A percentile compares a stretch with the other conserved stretches of the same genome.
phyloP scores from a whole-genome alignment of 768 basidiomycete genomes.

The Sarcodon aspratus region DNA sequence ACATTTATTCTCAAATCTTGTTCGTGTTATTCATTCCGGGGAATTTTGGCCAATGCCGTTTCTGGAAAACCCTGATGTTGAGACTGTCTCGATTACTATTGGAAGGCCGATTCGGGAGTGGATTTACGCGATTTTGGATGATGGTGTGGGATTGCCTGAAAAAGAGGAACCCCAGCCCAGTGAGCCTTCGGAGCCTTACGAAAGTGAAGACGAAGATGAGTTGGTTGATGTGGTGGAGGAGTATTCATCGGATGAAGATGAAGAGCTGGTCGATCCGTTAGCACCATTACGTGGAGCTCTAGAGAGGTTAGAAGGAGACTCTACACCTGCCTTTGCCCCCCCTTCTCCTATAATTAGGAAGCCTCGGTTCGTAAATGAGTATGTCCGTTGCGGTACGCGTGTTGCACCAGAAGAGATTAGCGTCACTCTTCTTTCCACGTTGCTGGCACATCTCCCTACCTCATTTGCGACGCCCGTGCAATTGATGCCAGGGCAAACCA shows the following conservation, averaged over 20 bases:
- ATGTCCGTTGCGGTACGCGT: slow-evolving; percentile 59
- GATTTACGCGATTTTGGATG: slow-evolving; percentile 59
- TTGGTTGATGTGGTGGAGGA: slow-evolving; percentile 61
- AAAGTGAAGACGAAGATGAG: slow-evolving; percentile 46
- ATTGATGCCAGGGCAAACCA: slow-evolving; percentile 35
- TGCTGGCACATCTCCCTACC: slow-evolving; percentile 25
- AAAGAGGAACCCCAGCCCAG: slow-evolving; percentile 13
- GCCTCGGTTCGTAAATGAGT: slow-evolving; percentile 33
- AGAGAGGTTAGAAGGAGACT: slow-evolving; percentile 35
- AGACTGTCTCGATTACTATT: slow-evolving; percentile 52
- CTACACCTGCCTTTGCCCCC: slow-evolving; percentile 18
- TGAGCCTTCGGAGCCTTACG: slow-evolving; percentile 14
- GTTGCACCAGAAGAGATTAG: slow-evolving; percentile 44
- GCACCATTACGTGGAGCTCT: slow-evolving; percentile 64
- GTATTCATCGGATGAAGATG: slow-evolving; percentile 34
- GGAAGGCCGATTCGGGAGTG: slow-evolving; percentile 52
- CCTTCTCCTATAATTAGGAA: slow-evolving; percentile 8
- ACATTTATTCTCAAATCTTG: slow-evolving; percentile 39
- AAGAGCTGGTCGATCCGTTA: slow-evolving; percentile 37
- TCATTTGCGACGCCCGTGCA: slow-evolving; percentile 28
- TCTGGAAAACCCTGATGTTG: slow-evolving; percentile 67
- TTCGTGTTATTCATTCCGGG: slow-evolving; percentile 50
- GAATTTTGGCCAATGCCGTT: slow-evolving; percentile 67
- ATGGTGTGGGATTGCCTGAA: slow-evolving; percentile 45
- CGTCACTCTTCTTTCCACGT: slow-evolving; percentile 35